Base-by-base conservation (phyloP, 805 yeast species). In the Yamadazyma endophytica region DNA sequence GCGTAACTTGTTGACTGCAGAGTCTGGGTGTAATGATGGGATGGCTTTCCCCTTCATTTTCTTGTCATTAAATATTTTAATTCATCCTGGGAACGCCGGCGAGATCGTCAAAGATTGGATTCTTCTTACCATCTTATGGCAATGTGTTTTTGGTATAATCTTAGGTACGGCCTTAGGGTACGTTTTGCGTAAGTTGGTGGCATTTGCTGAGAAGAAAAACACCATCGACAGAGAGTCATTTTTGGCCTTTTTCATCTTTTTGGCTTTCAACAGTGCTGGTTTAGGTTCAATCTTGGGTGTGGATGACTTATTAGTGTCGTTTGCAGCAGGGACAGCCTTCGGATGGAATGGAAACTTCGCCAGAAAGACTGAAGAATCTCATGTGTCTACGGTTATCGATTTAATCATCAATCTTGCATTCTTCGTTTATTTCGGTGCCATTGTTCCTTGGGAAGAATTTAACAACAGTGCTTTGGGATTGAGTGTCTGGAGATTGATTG, bases 291-390 rank as follows among this genome's bases (percentile, higher is more conserved):
- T 86, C 52, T 64, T 86, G 26, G 96, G 96, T 15, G 86, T 81
- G 9, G 96, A 88, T 54, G 97, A 88, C 57, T 70, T 88, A 47
- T 68, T 88, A 39, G 94, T 84, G 3, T 79, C 95, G 3, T 89
- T 89, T 59, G 81, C 94, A 3, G 96, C 96, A 0, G 97, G 97
- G 15, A 79, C 95, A 3, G 85, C 96, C 2, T 89, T 88, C 55
- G 76, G 94, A 1, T 88, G 96, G 96, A 89, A 85, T 53, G 96
- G 95, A 9, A 75, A 88, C 78, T 86, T 86, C 58, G 79, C 94
- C 11, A 68, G 64, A 35, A 79, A 78, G 45, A 87, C 95, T 0
- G 90, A 84, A 47, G 95, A 84, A 46, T 72, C 88, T 9, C 88
- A 85, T 49, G 86, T 88, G 1, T 84, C 96, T 9, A 83, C 88